phyloP scores from a whole-genome alignment of 108 stramenopile species.

The Parietichytrium sp. region DNA sequence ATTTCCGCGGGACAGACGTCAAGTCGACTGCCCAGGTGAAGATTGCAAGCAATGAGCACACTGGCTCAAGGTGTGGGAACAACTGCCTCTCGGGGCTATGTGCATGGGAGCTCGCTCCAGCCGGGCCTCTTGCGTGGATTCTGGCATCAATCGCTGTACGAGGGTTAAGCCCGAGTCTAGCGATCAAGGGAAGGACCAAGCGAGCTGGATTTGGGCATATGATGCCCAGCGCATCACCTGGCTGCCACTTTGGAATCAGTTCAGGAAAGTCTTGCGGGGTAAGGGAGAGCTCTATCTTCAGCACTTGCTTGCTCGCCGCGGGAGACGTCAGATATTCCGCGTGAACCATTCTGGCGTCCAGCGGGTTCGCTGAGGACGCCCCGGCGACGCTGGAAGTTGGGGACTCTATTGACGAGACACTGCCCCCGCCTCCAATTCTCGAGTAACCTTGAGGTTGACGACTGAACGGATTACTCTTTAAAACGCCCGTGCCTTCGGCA shows the following conservation, averaged over 20 bases:
- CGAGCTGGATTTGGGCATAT: constrained; percentile 63
- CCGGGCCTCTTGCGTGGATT: background rate
- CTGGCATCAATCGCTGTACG: constrained; percentile 47
- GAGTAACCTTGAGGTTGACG: background rate
- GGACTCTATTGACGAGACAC: background rate
- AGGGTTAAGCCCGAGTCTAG: background rate
- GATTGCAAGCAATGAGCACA: constrained; percentile 66
- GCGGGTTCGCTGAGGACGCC: constrained; percentile 54
- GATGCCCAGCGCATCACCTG: constrained; percentile 84
- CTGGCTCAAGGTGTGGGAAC: constrained; percentile 59
- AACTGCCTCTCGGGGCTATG: constrained; percentile 56
- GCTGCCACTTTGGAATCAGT: constrained; percentile 68
- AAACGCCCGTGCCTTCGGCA: background rate
- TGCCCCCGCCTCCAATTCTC: too few species aligned
- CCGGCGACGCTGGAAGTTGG: background rate
- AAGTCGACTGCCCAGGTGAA: constrained; percentile 70
- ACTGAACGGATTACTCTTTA: background rate
- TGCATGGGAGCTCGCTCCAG: background rate
- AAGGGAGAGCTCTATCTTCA: constrained; percentile 71
- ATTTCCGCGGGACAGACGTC: constrained; percentile 69
- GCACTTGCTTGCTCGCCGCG: constrained; percentile 70
- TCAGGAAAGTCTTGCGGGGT: background rate
- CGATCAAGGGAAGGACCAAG: background rate
- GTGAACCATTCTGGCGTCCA: constrained; percentile 58
- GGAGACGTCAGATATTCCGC: constrained; percentile 76